Evolutionary conservation across 306 rosid species (phyloP), one percentile per base, ranked within the genome.

Genomic region (Rubus idaeus): DNA sequence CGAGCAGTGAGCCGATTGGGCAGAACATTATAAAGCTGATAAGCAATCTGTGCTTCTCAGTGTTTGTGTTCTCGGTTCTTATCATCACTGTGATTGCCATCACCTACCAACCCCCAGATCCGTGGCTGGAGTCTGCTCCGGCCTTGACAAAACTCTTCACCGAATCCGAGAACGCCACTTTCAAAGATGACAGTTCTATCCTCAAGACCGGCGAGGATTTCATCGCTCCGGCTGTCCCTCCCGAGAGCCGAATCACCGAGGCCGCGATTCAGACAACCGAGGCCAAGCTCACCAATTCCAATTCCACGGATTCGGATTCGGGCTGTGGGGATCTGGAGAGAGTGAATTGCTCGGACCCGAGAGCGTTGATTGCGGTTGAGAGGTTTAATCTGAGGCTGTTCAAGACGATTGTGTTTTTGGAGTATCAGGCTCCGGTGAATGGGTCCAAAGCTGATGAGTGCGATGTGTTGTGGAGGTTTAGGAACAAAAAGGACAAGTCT

Each of bases 21-120:
- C 99, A 96, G 58, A 91, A 91, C 87, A 84, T 96, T 2, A 91
- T 96, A 6, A 96, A 91, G 79, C 89, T 92, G 1, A 92, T 96
- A 12, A 88, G 96, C 86, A 92, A 92, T 35, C 90, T 92, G 30
- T 96, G 99, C 69, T 96, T 96, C 88, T 91, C 99, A 0, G 80
- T 90, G 20, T 95, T 95, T 71, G 99, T 95, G 1, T 92, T 95
- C 81, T 85, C 96, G 0, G 99, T 96, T 0, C 89, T 96, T 52
- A 88, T 96, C 71, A 82, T 96, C 79, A 92, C 99, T 10, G 98
- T 91, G 73, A 87, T 96, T 12, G 97, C 98, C 85, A 92, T 96
- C 66, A 96, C 99, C 42, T 96, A 92, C 89, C 97, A 92, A 68
- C 98, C 99, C 18, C 98, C 99, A 4, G 99, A 96, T 87, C 99